Conservation (phyloP, 306 rosid genomes). For the Pterocarpus macrocarpus region DNA sequence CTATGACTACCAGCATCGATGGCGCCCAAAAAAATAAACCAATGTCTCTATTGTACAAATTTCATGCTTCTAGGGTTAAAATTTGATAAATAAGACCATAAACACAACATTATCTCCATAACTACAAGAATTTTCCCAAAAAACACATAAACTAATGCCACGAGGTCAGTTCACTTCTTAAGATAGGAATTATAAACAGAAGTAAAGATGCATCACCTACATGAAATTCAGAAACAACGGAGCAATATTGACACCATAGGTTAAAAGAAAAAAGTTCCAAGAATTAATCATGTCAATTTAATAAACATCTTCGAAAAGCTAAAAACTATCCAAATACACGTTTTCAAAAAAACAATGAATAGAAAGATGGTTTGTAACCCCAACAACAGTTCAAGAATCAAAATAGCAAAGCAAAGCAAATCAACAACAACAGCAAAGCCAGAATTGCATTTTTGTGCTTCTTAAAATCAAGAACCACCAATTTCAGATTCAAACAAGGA, state of each 20-base stretch:
- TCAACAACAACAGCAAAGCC: too few relatives aligned
- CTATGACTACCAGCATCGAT: constrained; percentile 9
- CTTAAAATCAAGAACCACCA: too few relatives aligned
- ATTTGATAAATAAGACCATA: neutral
- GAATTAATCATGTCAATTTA: neutral
- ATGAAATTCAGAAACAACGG: neutral
- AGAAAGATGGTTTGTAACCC: neutral
- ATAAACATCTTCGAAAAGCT: neutral
- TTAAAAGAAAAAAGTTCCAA: neutral
- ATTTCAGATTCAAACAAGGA: too few relatives aligned
- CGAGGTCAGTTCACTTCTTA: neutral
- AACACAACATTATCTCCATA: neutral
- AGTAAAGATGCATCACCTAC: too few relatives aligned
- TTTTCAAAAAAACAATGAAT: neutral
- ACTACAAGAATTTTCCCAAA: neutral
- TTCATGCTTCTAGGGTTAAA: neutral
- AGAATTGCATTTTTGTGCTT: too few relatives aligned
- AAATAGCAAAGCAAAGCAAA: too few relatives aligned
- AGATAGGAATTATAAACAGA: neutral
- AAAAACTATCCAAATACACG: neutral
- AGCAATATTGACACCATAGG: neutral
- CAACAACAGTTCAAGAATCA: too few relatives aligned
- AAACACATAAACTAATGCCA: neutral
- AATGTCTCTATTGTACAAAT: neutral
- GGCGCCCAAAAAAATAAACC: neutral